Evolutionary conservation across 176 grass and related monocot species (phyloP).

Genomic region (Raddia distichophylla): DNA sequence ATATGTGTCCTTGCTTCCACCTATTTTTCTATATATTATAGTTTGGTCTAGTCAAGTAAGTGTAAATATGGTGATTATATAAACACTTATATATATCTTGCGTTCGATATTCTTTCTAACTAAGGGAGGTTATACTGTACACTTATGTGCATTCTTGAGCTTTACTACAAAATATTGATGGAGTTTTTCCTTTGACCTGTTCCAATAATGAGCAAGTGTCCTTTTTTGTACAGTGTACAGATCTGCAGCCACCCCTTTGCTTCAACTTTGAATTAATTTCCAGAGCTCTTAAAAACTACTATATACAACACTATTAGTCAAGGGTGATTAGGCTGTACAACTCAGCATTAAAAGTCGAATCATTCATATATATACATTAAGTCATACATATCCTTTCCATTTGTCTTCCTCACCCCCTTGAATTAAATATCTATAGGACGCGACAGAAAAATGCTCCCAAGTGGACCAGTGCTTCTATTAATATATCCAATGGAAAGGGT

Average conservation of each 20-base stretch:
- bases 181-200: not conserved
- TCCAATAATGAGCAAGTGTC: not conserved
- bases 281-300: not conserved
- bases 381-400: not conserved
- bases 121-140: too few relatives aligned
- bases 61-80: too few relatives aligned
- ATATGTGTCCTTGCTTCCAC: not conserved
- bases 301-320: not conserved
- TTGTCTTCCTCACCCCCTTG: not conserved
- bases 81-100: too few relatives aligned
- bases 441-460: slow-evolving; percentile 18
- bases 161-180: not conserved
- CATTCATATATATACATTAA: not conserved
- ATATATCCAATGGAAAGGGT: slow-evolving; percentile 19
- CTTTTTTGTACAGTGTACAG: not conserved
- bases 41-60: not conserved
- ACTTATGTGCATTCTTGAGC: too few relatives aligned
- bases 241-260: not conserved
- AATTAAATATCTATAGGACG: not conserved
- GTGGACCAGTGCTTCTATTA: slow-evolving; percentile 20
- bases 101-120: too few relatives aligned
- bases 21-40: slow-evolving; percentile 10
- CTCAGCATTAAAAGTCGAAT: not conserved
- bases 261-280: slow-evolving; percentile 4
- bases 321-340: not conserved